These are phyloP conservation scores for Amylocystis lapponica DNA, from an alignment of 768 basidiomycete genomes.

Conservation along the genomic window DNA sequence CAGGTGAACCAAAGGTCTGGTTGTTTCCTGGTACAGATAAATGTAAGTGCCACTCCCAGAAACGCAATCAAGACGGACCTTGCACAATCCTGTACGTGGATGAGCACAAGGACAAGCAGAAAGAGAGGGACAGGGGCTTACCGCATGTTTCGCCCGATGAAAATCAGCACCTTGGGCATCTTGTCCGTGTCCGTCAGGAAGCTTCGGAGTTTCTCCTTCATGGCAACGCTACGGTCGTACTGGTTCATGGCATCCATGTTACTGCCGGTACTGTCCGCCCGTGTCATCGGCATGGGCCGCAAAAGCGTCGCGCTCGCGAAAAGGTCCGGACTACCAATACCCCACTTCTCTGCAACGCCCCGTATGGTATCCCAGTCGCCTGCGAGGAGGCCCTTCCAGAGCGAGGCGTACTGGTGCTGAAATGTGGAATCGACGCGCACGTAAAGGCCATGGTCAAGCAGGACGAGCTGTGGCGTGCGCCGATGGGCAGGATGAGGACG, in stretches of 20 bases:
- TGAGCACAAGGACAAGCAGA: neutral
- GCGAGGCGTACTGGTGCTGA: constrained; percentile 64
- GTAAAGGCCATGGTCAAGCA: constrained; percentile 92
- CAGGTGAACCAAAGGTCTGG: constrained; percentile 77
- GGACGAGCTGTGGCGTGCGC: constrained; percentile 55
- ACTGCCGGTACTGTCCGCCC: constrained; percentile 9
- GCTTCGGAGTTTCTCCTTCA: constrained; percentile 61
- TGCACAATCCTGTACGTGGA: constrained; percentile 28
- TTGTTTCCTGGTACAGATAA: constrained; percentile 44
- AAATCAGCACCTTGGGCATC: constrained; percentile 73
- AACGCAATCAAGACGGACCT: constrained; percentile 16
- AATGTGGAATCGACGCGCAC: constrained; percentile 65
- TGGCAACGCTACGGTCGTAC: constrained; percentile 62
- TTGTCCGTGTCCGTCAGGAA: constrained; percentile 72
- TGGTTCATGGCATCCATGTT: constrained; percentile 38
- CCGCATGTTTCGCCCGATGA: constrained; percentile 76
- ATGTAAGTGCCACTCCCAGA: neutral
- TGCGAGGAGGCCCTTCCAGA: constrained; percentile 66
- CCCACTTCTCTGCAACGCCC: constrained; percentile 53
- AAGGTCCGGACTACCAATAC: constrained; percentile 64
- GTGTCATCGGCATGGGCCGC: constrained; percentile 47
- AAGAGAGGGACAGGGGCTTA: constrained; percentile 14
- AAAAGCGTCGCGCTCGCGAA: constrained; percentile 71
- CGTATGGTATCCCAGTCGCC: constrained; percentile 50
- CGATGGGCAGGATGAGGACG: constrained; percentile 48